Conservation (phyloP, 768 basidiomycete genomes). For the Termitomyces eurrhizus region DNA sequence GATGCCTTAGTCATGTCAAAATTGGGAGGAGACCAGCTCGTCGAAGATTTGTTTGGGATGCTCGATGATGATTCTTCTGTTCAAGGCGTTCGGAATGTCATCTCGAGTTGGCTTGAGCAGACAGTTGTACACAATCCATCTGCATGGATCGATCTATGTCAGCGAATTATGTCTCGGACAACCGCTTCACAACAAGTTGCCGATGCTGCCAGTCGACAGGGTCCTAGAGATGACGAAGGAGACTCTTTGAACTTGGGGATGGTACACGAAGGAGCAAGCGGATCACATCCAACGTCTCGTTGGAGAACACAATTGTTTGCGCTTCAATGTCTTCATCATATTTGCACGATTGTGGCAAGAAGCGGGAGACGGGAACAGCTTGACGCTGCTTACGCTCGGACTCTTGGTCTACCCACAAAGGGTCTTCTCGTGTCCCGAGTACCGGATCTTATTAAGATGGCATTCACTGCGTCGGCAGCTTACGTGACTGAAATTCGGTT, state of each 20-base stretch:
- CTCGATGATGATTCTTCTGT: constrained; percentile 93
- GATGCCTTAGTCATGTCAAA: constrained; percentile 91
- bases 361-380: constrained; percentile 83
- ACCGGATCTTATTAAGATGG: constrained; percentile 94
- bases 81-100: constrained; percentile 91
- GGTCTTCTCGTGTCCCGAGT: constrained; percentile 81
- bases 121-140: constrained; percentile 91
- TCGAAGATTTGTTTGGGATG: constrained; percentile 93
- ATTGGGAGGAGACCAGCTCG: constrained; percentile 89
- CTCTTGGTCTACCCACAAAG: constrained; percentile 49
- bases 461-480: constrained; percentile 95
- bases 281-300: constrained; percentile 60
- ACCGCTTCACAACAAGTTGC: constrained; percentile 77
- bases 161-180: constrained; percentile 93
- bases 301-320: constrained; percentile 98
- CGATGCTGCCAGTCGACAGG: constrained; percentile 53
- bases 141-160: constrained; percentile 98
- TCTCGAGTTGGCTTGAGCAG: constrained; percentile 91
- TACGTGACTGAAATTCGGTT: constrained; percentile 94
- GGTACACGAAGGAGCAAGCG: constrained; percentile 34
- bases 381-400: constrained; percentile 67
- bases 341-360: constrained; percentile 69
- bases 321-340: constrained; percentile 85
- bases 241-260: constrained; percentile 77
- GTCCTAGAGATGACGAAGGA: constrained; percentile 86